Evolutionary conservation across 768 basidiomycete genomes (phyloP), one percentile per base, ranked within the genome.

Genomic region (Boletus pseudo-olivaceus): DNA sequence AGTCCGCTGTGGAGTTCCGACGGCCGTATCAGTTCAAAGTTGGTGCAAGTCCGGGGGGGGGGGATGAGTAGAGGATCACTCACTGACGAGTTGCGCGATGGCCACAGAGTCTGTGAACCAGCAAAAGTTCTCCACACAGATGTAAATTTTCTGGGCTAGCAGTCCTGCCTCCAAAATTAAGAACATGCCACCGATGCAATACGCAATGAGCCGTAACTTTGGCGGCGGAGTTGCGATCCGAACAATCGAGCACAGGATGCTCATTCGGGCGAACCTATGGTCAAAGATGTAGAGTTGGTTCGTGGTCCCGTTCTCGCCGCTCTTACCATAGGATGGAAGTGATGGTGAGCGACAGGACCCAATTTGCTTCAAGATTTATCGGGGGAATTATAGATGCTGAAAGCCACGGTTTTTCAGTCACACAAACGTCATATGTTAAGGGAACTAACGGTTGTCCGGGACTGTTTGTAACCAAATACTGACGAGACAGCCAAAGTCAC

Each of bases 181-280:
- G 37, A 68, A 68, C 29, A 57, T 17, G 19, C 12, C 44, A 17
- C 63, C 61, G 20, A 57, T 58, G 44, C 57, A 39, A 37, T 63
- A 61, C 15, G 59, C 56, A 17, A 55, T 33, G 19, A 58, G 30
- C 47, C 59, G 57, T 26, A 53, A 23, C 29, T 42, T 55, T 40
- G 27, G 38, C 1, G 44, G 27, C 0, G 66, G 67, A 29, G 50
- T 56, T 34, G 53, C 46, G 51, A 68, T 55, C 44, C 66, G 63
- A 33, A 59, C 30, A 15, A 70, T 38, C 4, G 67, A 70, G 35
- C 47, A 68, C 6, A 68, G 38, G 14, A 68, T 68, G 34, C 68
- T 70, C 49, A 68, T 63, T 5, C 67, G 54, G 14, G 66, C 48
- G 14, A 63, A 63, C 67, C 67, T 68, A 15, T 20, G 39, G 5